Conservation (phyloP, 257 asterid genomes). For the Gentiana dahurica region DNA sequence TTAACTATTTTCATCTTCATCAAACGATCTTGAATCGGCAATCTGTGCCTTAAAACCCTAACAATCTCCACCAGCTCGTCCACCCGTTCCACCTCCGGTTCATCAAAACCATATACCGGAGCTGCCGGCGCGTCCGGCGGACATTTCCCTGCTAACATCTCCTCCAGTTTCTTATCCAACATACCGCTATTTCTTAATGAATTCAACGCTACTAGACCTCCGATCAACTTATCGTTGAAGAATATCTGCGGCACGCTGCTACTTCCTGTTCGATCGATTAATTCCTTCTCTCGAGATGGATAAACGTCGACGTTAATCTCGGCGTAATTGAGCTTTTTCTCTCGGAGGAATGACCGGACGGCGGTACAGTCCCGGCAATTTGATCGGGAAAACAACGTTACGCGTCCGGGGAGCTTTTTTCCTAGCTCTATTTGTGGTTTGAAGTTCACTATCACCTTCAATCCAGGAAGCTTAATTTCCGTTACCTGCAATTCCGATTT, state of each 20-base stretch:
- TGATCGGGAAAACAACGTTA: slow-evolving; percentile 79
- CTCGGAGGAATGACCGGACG: slow-evolving; percentile 58
- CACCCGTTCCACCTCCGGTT: slow-evolving; percentile 24
- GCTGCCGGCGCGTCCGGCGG: slow-evolving; percentile 77
- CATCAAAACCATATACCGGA: slow-evolving; percentile 82
- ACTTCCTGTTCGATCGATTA: slow-evolving; percentile 51
- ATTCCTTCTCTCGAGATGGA: slow-evolving; percentile 59
- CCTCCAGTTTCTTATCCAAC: slow-evolving; percentile 62
- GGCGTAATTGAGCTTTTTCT: slow-evolving; percentile 37
- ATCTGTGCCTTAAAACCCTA: slow-evolving; percentile 50
- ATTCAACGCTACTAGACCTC: slow-evolving; percentile 76
- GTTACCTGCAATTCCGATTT: slow-evolving; percentile 23
- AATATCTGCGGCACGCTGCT: slow-evolving; percentile 66
- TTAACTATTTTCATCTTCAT: slow-evolving; percentile 76
- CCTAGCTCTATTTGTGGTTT: slow-evolving; percentile 26
- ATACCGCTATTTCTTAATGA: slow-evolving; percentile 73
- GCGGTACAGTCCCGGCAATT: slow-evolving; percentile 82
- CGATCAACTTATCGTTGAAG: slow-evolving; percentile 70
- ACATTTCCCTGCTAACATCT: slow-evolving; percentile 60
- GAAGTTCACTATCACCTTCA: slow-evolving; percentile 40
- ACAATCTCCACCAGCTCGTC: slow-evolving; percentile 61
- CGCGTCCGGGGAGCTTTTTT: slow-evolving; percentile 41
- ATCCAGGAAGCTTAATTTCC: slow-evolving; percentile 55
- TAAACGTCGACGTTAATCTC: slow-evolving; percentile 88
- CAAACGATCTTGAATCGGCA: slow-evolving; percentile 84